Evolutionary conservation across 2,329 filamentous ascomycete species (phyloP), one percentile per base, ranked within the genome.

Genomic region (Ceratocystis smalleyi): DNA sequence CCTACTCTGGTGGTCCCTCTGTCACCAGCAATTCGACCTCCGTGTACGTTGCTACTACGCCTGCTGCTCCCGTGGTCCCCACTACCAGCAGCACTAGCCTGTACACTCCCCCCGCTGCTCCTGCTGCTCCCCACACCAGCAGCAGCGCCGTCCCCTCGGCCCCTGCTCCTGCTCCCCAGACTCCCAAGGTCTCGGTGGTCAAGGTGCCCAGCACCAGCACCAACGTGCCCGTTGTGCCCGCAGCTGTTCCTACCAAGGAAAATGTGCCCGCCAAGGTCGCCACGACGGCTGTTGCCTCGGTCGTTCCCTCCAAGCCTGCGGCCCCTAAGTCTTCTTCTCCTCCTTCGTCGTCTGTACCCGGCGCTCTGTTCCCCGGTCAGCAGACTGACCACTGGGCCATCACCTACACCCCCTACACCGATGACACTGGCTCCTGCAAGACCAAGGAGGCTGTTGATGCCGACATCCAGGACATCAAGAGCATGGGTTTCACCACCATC

Each of bases 341-440:
- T 30, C 15, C 61, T 22, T 27, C 57, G n/a, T 45, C 55, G 24
- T 32, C 64, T 68, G 67, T 72, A 65, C 71, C 73, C 68, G 67
- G 68, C 67, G 40, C 59, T n/a, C 27, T 66, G 43, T 66, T 66
- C 62, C 72, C 77, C 65, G 71, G 72, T 67, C 76, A 77, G 70
- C 69, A 71, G 70, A 78, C 77, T 63, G 75, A 80, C 74, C 81
- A 85, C 72, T 89, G 83, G 79, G 87, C 82, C 74, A 87, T 92
- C 72, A 88, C 88, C 71, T 94, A 91, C 81, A 89, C 88, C 51
- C 87, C 88, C 61, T 94, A 88, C 78, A 78, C 77, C 69, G 71
- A 77, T 67, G 69, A 72, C 63, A 76, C 76, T 61, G 81, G 82
- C 67, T 70, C 76, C 60, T 92, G 89, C 85, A 89, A 88, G 83